Percentiles rank a stretch among this genome's conserved stretches.
phyloP scores from a whole-genome alignment of 2,329 filamentous ascomycete species.

The Apiospora phragmitis region DNA sequence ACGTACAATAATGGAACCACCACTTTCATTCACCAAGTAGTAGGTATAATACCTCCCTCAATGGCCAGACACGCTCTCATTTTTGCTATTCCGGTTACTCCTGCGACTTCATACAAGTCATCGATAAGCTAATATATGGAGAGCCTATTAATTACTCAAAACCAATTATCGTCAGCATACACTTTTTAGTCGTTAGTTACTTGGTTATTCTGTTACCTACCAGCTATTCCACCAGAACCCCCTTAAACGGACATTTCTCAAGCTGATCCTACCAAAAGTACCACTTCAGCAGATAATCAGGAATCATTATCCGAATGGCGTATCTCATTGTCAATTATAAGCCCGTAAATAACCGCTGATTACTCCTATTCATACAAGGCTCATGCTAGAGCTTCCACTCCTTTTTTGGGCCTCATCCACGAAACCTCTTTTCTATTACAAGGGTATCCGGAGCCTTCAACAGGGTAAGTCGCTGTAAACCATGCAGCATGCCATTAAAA shows the following conservation, averaged over 20 bases:
- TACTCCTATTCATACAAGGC: constrained; percentile 2
- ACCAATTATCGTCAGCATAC: too few relatives aligned
- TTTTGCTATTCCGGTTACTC: too few relatives aligned
- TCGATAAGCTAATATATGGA: too few relatives aligned
- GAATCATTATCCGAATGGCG: not conserved
- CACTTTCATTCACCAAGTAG: too few relatives aligned
- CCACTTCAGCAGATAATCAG: not conserved
- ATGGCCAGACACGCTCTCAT: too few relatives aligned
- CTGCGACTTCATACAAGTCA: too few relatives aligned
- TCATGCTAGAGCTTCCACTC: not conserved
- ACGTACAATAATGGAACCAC: too few relatives aligned
- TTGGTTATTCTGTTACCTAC: not conserved
- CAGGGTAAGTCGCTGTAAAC: not conserved
- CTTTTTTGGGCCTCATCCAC: not conserved
- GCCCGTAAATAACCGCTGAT: not conserved
- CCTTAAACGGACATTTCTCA: not conserved
- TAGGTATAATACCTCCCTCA: too few relatives aligned
- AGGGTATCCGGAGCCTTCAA: constrained; percentile 2
- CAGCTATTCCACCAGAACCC: not conserved
- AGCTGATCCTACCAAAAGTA: not conserved
- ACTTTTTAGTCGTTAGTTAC: too few relatives aligned
- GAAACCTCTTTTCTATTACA: constrained; percentile 4
- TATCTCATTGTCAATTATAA: not conserved
- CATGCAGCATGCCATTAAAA: not conserved
- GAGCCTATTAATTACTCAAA: too few relatives aligned